phyloP scores from a whole-genome alignment of 1,284 basidiomycete species.

The Moesziomyces antarcticus region DNA sequence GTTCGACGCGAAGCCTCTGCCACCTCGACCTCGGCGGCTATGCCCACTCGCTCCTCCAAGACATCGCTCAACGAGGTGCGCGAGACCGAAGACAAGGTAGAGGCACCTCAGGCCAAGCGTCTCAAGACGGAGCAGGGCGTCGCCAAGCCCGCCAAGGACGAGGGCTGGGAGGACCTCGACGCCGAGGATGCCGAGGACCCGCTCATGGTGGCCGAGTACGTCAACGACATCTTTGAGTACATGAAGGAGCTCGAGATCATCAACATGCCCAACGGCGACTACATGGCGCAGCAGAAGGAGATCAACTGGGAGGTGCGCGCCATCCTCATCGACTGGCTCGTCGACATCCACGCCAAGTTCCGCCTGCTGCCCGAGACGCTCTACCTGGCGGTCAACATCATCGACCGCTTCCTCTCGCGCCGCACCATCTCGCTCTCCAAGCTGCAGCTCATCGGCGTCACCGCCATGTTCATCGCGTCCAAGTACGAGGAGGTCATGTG shows the following conservation, averaged over 20 bases:
- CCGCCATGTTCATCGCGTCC: slow-evolving; percentile 90
- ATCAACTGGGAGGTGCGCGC: slow-evolving; percentile 73
- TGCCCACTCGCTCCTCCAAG: slow-evolving; percentile 30
- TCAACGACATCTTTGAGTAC: slow-evolving; percentile 92
- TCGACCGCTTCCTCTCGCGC: slow-evolving; percentile 93
- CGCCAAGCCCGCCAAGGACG: slow-evolving; percentile 69
- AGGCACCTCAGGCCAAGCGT: slow-evolving; percentile 47
- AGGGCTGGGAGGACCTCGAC: slow-evolving; percentile 85
- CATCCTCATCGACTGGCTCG: slow-evolving; percentile 94
- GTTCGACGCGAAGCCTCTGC: slow-evolving; percentile 27
- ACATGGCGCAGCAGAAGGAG: slow-evolving; percentile 64
- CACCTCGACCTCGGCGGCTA: slow-evolving; percentile 12
- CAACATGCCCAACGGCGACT: slow-evolving; percentile 65
- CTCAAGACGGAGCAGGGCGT: slow-evolving; percentile 45
- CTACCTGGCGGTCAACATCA: slow-evolving; percentile 92
- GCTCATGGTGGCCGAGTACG: slow-evolving; percentile 96
- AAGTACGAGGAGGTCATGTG: slow-evolving; percentile 97
- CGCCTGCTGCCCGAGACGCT: slow-evolving; percentile 93
- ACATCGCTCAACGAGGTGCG: slow-evolving; percentile 37
- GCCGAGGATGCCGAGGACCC: slow-evolving; percentile 94
- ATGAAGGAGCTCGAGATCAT: slow-evolving; percentile 77
- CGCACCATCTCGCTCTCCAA: slow-evolving; percentile 91
- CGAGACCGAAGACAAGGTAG: slow-evolving; percentile 45
- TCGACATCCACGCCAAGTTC: slow-evolving; percentile 95
- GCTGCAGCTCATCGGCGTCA: slow-evolving; percentile 93